Evolutionary conservation across 352 stramenopile genomes (phyloP).

Genomic region (Albugo candida): DNA sequence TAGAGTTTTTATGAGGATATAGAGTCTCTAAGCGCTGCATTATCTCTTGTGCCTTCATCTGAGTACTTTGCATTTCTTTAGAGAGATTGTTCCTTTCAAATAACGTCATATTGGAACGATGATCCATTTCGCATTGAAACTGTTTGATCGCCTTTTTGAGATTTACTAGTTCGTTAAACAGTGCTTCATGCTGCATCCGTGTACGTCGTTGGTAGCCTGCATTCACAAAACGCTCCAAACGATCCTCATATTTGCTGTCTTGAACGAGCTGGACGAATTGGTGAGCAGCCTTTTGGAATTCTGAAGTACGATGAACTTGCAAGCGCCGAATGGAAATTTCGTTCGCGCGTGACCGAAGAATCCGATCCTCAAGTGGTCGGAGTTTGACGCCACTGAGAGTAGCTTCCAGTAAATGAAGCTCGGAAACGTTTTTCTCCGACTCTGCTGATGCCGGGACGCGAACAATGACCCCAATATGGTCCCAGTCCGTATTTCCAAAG

Average conservation of each 20-base stretch:
- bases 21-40: slow-evolving; percentile 18
- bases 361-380: slow-evolving; percentile 50
- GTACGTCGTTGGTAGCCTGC: slow-evolving; percentile 46
- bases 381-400: slow-evolving; percentile 68
- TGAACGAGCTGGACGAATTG: slow-evolving; percentile 40
- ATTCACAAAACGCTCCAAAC: slow-evolving; percentile 52
- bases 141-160: slow-evolving; percentile 41
- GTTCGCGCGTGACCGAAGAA: slow-evolving; percentile 43
- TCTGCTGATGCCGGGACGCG: slow-evolving; percentile 15
- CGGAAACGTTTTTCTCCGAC: slow-evolving; percentile 7
- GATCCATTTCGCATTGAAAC: slow-evolving; percentile 38
- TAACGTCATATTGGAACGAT: slow-evolving; percentile 40
- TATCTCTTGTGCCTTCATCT: slow-evolving; percentile 33
- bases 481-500: slow-evolving; percentile 62
- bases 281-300: slow-evolving; percentile 33
- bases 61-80: slow-evolving; percentile 21
- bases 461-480: slow-evolving; percentile 72
- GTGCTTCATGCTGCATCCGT: slow-evolving; percentile 40
- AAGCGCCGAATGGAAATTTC: slow-evolving; percentile 56
- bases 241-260: slow-evolving; percentile 62
- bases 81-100: slow-evolving; percentile 61
- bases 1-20: too few species aligned
- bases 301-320: slow-evolving; percentile 34
- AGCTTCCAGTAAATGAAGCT: slow-evolving; percentile 56
- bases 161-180: slow-evolving; percentile 44